Percentiles rank a stretch among this genome's conserved stretches.
These are phyloP conservation scores for Stachybotrys chlorohalonatus DNA, from an alignment of 2,329 filamentous ascomycete species.

Conservation along the genomic window DNA sequence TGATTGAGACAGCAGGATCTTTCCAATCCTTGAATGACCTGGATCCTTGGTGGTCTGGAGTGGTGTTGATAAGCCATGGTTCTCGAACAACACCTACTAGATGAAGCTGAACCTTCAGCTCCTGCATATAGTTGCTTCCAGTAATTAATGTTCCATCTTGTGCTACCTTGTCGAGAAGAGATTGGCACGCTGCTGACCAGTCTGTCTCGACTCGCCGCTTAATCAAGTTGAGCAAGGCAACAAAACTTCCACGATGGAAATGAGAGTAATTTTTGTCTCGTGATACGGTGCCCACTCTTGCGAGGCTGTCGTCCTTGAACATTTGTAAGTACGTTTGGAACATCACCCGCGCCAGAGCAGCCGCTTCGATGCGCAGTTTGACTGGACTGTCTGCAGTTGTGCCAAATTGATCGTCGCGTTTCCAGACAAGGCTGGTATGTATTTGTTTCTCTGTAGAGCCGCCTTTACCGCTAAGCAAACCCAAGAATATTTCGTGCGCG, in stretches of 20 bases:
- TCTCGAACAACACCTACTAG: conserved; percentile 22
- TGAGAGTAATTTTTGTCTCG: conserved; percentile 12
- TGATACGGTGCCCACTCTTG: conserved; percentile 3
- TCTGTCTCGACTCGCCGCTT: conserved; percentile 23
- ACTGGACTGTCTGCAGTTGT: conserved; percentile 8
- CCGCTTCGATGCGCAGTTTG: conserved; percentile 22
- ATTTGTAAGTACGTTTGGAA: conserved; percentile 34
- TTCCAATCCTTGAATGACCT: conserved; percentile 27
- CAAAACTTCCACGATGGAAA: conserved; percentile 30
- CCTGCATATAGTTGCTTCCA: conserved; percentile 22
- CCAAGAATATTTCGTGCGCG: conserved; percentile 28
- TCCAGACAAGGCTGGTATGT: conserved; percentile 25
- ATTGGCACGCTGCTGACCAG: conserved; percentile 18
- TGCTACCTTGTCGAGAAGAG: conserved; percentile 18
- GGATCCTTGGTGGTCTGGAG: conserved; percentile 7
- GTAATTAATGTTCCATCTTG: conserved; percentile 19
- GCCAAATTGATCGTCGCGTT: conserved; percentile 21
- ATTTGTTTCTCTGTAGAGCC: conserved; percentile 11
- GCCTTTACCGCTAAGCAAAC: conserved; percentile 6
- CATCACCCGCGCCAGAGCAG: conserved; percentile 27
- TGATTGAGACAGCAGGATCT: conserved; percentile 23
- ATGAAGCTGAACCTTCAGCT: conserved; percentile 26
- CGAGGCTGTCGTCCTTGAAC: conserved; percentile 30
- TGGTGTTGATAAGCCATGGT: conserved; percentile 15
- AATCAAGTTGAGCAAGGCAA: conserved; percentile 27